Evolutionary conservation across 768 basidiomycete genomes (phyloP).

Genomic region (Clathrus columnatus): DNA sequence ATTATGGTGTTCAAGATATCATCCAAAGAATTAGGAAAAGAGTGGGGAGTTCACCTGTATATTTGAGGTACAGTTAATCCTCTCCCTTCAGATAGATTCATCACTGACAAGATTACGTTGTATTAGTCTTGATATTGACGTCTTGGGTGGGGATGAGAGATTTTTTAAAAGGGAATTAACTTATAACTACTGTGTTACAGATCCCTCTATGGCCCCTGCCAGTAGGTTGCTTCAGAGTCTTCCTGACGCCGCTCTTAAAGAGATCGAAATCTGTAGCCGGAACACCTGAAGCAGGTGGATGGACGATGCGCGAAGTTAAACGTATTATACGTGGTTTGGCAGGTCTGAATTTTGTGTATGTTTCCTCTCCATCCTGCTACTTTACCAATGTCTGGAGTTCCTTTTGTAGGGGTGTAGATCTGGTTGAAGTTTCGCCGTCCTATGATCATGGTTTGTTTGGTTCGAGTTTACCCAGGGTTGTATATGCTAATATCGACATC

Average conservation of each 20-base stretch:
- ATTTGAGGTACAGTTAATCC: conserved; percentile 41
- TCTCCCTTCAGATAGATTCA: background rate
- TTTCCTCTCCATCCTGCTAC: background rate
- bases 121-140: conserved; percentile 69
- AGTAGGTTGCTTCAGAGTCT: conserved; percentile 35
- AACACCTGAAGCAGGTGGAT: conserved; percentile 78
- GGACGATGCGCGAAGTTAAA: conserved; percentile 77
- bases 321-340: conserved; percentile 71
- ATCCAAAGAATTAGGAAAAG: conserved; percentile 60
- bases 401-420: conserved; percentile 48
- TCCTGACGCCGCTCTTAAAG: background rate
- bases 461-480: background rate
- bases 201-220: conserved; percentile 72
- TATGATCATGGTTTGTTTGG: conserved; percentile 55
- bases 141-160: conserved; percentile 61
- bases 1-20: conserved; percentile 63
- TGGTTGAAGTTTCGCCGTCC: conserved; percentile 67
- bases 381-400: background rate
- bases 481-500: conserved; percentile 1
- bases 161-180: background rate
- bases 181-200: conserved; percentile 24
- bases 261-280: conserved; percentile 41
- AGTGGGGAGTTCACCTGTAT: conserved; percentile 68
- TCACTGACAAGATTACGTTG: background rate
- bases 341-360: conserved; percentile 74